Base-by-base conservation (phyloP, 2,329 filamentous ascomycete species). In the Drechslera avenae region DNA sequence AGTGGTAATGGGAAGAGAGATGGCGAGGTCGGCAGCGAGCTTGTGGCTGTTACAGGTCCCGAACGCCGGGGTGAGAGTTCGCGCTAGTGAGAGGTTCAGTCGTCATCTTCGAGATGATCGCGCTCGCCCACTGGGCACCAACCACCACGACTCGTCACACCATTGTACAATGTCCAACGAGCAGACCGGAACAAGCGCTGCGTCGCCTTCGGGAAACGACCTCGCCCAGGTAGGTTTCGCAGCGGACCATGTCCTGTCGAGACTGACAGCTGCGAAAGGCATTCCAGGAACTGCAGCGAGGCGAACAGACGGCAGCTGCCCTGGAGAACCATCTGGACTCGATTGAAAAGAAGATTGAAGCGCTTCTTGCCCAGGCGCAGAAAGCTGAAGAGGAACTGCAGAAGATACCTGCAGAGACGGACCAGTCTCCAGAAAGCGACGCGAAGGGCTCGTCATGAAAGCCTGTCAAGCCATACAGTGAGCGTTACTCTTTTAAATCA, bases 301-400 rank as follows among this genome's bases (percentile, higher is more conserved):
- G 82, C 62, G 83, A 85, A 68, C 75, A 74, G 52, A 80, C 82
- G 26, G 83, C 83, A 5, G 72, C 79, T 21, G 80, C 78, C 16
- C 68, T 85, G 23, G 83, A 85, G 63, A 76, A 76, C 52, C 79
- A 83, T 58, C 75, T 85, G 26, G 76, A 76, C 50, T 73, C 73
- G 18, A 74, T 85, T 45, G 83, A 85, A 63, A 75, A 73, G 46
- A 81, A 80, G 67, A 83, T 85, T 39, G 79, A 82, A 56, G 76
- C 78, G 36, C 64, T 83, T 4, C 69, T 83, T 14, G 79, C 76
- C 13, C 75, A 77, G 46, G 77, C 80, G 16, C 78, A 79, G 52
- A 72, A 73, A 46, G 72, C 76, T 3, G 64, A 71, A 65, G 56
- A 59, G 42, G 63, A 63, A 7, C 46, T 69, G 49, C 59, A 64